A percentile compares a stretch with the other conserved stretches of the same genome.
Evolutionary conservation across 495 filamentous ascomycete genomes (phyloP).

Genomic region (Pseudevernia furfuracea): DNA sequence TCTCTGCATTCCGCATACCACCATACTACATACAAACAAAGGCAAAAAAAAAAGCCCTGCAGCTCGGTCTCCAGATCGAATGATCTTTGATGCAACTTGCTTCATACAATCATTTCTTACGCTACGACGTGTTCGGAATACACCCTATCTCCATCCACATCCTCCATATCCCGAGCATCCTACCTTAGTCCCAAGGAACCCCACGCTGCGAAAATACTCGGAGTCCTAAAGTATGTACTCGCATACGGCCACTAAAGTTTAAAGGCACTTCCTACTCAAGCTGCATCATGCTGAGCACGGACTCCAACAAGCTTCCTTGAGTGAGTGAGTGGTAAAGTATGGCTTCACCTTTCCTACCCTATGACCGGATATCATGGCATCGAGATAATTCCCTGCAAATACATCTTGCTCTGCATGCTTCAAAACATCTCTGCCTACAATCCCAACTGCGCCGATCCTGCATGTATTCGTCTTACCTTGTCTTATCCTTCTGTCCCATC

Average conservation of each 20-base stretch:
- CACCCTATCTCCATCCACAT: slow-evolving; percentile 10
- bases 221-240: background rate
- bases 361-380: background rate
- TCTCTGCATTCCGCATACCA: too few relatives aligned
- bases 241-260: slow-evolving; percentile 16
- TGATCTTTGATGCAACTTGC: too few relatives aligned
- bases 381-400: background rate
- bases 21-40: too few relatives aligned
- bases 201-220: slow-evolving; percentile 15
- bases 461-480: background rate
- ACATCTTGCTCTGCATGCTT: background rate
- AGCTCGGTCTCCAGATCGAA: too few relatives aligned
- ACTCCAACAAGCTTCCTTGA: slow-evolving; percentile 16
- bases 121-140: background rate
- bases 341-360: slow-evolving; percentile 6
- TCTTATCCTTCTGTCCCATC: slow-evolving; percentile 12
- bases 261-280: slow-evolving; percentile 6
- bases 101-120: background rate
- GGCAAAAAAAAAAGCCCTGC: too few relatives aligned
- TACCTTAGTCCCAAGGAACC: too few relatives aligned
- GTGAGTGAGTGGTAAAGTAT: slow-evolving; percentile 13
- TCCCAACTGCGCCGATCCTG: background rate
- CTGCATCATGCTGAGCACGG: slow-evolving; percentile 21
- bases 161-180: background rate
- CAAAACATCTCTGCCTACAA: slow-evolving; percentile 1